Percentiles rank a stretch among this genome's conserved stretches.
These are phyloP conservation scores for Boletus rubroflammeus DNA, from an alignment of 768 basidiomycete genomes.

Conservation along the genomic window DNA sequence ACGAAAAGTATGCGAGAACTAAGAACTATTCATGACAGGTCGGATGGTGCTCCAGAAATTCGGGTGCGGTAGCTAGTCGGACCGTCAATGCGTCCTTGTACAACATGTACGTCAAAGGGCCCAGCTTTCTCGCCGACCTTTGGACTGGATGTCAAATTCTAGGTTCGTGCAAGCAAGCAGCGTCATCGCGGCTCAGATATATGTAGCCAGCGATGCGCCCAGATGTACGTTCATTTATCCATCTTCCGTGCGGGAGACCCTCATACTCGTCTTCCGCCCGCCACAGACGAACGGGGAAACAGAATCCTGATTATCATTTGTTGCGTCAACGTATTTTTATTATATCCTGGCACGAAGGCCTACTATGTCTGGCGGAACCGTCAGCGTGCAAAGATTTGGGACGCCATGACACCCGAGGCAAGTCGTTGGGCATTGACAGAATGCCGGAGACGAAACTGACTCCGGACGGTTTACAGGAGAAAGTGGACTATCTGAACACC, in stretches of 20 bases:
- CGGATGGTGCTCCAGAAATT: constrained; percentile 58
- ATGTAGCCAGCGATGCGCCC: constrained; percentile 55
- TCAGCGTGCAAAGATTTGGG: constrained; percentile 52
- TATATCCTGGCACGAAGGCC: constrained; percentile 52
- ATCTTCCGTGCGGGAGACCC: no score
- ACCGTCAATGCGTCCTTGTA: constrained; percentile 59
- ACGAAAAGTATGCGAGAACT: background rate
- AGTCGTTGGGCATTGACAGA: background rate
- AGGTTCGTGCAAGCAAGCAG: constrained; percentile 42
- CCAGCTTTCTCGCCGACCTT: background rate
- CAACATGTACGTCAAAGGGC: constrained; percentile 45
- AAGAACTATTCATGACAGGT: constrained; percentile 27
- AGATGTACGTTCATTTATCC: constrained; percentile 36
- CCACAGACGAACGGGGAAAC: constrained; percentile 56
- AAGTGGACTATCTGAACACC: constrained; percentile 42
- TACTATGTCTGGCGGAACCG: constrained; percentile 61
- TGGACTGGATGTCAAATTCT: background rate
- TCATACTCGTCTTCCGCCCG: background rate
- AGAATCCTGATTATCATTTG: constrained; percentile 50
- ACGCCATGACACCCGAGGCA: constrained; percentile 50
- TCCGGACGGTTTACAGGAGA: constrained; percentile 38
- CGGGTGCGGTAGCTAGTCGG: constrained; percentile 55
- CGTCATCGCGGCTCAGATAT: constrained; percentile 54
- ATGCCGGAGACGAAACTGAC: background rate
- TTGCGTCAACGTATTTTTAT: constrained; percentile 44